Base-by-base conservation (phyloP, 2,329 filamentous ascomycete species). In the Grosmannia clavigera region DNA sequence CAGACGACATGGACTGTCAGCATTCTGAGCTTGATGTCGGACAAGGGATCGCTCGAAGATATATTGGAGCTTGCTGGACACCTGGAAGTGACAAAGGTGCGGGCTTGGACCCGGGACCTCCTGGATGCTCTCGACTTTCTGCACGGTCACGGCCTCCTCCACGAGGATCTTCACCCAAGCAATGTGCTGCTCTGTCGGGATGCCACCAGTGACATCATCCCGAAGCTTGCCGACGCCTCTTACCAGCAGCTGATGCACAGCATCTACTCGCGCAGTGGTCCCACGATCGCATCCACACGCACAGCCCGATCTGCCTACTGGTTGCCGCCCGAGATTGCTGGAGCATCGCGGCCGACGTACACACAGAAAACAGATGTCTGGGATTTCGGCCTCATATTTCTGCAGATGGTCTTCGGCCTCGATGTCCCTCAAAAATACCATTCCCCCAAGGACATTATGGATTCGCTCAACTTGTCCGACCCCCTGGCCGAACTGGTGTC, bases 351-450 rank as follows among this genome's bases (percentile, higher is more conserved):
- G 33, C 79, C 79, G 35, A 77, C 87, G 70, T 78, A 86, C 73
- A 84, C 81, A 1, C 81, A 81, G 67, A 96, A 96, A 70, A 90
- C 90, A 0, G 94, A 97, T 70, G 83, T 97, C 10, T 99, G 94
- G 94, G 89, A 96, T 65, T 84, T 99, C 67, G 94, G 94, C 5
- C 83, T 96, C 35, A 82, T 96, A 5, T 88, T 96, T 66, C 73
- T 96, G 48, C 92, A 99, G 70, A 96, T 97, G 90, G 81, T 94
- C 3, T 92, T 96, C 70, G 94, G 94, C 2, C 78, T 90, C 40
- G 84, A 90, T 65, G 82, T 90, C 7, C 78, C 87, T 22, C 80
- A 86, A 61, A 87, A 85, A 61, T 92, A 94, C 70, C 85, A 85
- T 19, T 95, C 90, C 0, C 92, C 92, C 1, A 82, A 81, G 60